phyloP scores from a whole-genome alignment of 345 rosid species.

The Eucalyptus regnans region DNA sequence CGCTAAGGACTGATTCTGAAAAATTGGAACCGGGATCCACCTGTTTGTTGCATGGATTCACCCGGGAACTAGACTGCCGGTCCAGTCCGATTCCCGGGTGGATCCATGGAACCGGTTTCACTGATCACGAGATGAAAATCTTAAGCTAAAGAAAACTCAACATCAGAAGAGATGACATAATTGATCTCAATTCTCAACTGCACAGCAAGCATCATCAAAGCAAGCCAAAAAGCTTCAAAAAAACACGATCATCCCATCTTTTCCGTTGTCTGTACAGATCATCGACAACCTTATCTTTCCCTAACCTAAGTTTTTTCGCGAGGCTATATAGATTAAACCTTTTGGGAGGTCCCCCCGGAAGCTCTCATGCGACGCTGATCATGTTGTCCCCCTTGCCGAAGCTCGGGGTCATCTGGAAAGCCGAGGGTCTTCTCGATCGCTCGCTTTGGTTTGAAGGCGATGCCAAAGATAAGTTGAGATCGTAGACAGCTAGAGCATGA shows the following conservation, averaged over 20 bases:
- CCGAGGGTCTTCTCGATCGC: constrained; percentile 17
- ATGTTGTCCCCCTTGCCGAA: constrained; percentile 47
- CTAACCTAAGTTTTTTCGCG: not conserved
- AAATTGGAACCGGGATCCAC: too few species aligned
- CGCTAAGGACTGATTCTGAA: too few species aligned
- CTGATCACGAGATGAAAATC: too few species aligned
- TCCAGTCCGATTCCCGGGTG: too few species aligned
- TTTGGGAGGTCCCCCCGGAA: not conserved
- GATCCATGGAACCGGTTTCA: too few species aligned
- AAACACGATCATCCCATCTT: not conserved
- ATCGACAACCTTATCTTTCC: not conserved
- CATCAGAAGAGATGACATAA: too few species aligned
- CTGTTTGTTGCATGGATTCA: too few species aligned
- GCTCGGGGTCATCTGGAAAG: constrained; percentile 24
- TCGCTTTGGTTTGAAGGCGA: constrained; percentile 16
- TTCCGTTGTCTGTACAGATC: not conserved
- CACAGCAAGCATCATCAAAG: too few species aligned
- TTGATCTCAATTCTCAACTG: too few species aligned
- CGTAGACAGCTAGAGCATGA: constrained; percentile 1
- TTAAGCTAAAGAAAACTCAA: too few species aligned
- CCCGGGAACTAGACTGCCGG: too few species aligned
- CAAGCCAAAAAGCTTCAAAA: not conserved
- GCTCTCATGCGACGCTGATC: constrained; percentile 41
- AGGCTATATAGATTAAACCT: not conserved
- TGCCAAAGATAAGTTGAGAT: constrained; percentile 22